Evolutionary conservation across 371 early-diverging fungal species (phyloP).

Genomic region (Globomyces sp.): DNA sequence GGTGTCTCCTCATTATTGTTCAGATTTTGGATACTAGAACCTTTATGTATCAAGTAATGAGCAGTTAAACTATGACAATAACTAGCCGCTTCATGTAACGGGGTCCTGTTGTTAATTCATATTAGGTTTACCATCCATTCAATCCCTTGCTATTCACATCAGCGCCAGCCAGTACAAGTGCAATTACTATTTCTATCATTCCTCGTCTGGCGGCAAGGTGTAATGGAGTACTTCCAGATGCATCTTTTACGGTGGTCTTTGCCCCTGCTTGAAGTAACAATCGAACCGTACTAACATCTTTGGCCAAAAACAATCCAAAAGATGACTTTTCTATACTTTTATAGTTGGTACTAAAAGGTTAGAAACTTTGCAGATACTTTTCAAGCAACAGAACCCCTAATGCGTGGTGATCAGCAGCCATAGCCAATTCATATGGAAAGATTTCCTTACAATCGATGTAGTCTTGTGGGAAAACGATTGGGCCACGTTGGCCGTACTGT

Average conservation of each 20-base stretch:
- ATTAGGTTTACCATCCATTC: slow-evolving; percentile 36
- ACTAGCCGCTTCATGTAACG: slow-evolving; percentile 41
- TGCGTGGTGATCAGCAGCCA: slow-evolving; percentile 30
- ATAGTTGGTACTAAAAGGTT: slow-evolving; percentile 28
- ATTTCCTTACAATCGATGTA: slow-evolving; percentile 29
- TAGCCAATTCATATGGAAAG: slow-evolving; percentile 40
- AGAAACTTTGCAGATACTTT: slow-evolving; percentile 21
- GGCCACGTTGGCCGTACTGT: slow-evolving; percentile 15
- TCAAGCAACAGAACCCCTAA: slow-evolving; percentile 26
- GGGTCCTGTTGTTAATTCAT: slow-evolving; percentile 28
- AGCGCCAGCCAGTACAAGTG: slow-evolving; percentile 26
- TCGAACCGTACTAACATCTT: slow-evolving; percentile 27
- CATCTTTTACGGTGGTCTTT: slow-evolving; percentile 29
- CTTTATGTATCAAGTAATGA: slow-evolving; percentile 18
- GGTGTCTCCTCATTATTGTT: slow-evolving; percentile 48
- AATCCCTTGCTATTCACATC: slow-evolving; percentile 34
- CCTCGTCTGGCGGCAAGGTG: slow-evolving; percentile 41
- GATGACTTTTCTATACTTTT: slow-evolving; percentile 20
- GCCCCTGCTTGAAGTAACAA: slow-evolving; percentile 32
- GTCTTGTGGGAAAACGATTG: slow-evolving; percentile 1
- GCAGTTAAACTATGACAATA: not conserved
- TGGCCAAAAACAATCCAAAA: slow-evolving; percentile 36
- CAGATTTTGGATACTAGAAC: slow-evolving; percentile 33
- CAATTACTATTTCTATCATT: slow-evolving; percentile 33
- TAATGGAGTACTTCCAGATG: slow-evolving; percentile 29